Percentiles rank a stretch among this genome's conserved stretches.
Evolutionary conservation across 2,329 filamentous ascomycete genomes (phyloP).

Genomic region (Phaeophleospora eucalypticola): DNA sequence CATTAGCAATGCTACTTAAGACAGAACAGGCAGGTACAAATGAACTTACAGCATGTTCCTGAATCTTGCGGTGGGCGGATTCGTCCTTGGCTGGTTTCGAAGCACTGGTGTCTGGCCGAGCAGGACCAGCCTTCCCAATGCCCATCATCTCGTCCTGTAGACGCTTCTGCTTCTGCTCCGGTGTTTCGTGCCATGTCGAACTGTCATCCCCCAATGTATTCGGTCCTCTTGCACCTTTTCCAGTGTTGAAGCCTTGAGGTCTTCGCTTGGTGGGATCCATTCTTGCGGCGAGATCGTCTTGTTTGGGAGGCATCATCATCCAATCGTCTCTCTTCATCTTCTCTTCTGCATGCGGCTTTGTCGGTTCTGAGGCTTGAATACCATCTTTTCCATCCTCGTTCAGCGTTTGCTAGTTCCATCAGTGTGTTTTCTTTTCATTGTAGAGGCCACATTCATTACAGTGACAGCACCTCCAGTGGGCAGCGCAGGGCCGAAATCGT

Average conservation of each 20-base stretch:
- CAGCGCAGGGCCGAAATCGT: slow-evolving; percentile 45
- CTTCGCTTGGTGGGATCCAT: slow-evolving; percentile 80
- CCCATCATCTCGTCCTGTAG: slow-evolving; percentile 80
- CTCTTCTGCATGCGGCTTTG: slow-evolving; percentile 10
- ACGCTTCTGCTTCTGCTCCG: slow-evolving; percentile 77
- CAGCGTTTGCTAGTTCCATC: not conserved
- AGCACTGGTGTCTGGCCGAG: slow-evolving; percentile 7
- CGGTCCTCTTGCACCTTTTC: slow-evolving; percentile 52
- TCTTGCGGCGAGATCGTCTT: slow-evolving; percentile 53
- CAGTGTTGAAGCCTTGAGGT: slow-evolving; percentile 76
- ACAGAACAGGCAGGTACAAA: not conserved
- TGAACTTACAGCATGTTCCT: slow-evolving; percentile 55
- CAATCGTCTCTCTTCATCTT: slow-evolving; percentile 66
- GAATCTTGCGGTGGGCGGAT: slow-evolving; percentile 41
- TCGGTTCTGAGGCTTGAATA: slow-evolving; percentile 18
- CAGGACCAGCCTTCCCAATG: slow-evolving; percentile 45
- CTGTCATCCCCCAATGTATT: slow-evolving; percentile 37
- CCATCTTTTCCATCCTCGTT: slow-evolving; percentile 28
- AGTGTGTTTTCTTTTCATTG: too few species aligned
- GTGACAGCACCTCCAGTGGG: slow-evolving; percentile 27
- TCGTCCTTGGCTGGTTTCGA: slow-evolving; percentile 17
- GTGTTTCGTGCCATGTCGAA: slow-evolving; percentile 86
- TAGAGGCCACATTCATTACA: not conserved
- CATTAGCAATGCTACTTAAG: slow-evolving; percentile 9
- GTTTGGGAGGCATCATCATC: slow-evolving; percentile 50